Evolutionary conservation across 805 yeast genomes (phyloP), one percentile per base, ranked within the genome.

Genomic region (Hemisphaericaspora nanyangensis): DNA sequence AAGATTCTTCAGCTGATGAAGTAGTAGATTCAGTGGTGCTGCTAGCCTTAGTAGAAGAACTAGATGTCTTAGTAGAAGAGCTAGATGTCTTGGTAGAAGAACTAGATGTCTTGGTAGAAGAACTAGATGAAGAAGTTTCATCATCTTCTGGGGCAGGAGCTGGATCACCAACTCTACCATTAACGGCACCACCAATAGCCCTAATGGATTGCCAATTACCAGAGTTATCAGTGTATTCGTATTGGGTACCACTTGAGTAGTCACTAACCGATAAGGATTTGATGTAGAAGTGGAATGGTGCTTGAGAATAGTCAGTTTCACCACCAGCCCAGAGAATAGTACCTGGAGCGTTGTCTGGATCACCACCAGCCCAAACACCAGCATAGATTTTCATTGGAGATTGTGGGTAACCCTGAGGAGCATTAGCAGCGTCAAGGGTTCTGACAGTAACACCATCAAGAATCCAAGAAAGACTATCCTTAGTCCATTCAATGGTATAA

Each of bases 251-350:
- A 17, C 79, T 65, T 1, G 88, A 82, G 54, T 81, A 83, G 60
- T 83, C 89, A 17, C 79, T 67, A n/a, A 85, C 82, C 20, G 70
- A 57, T 31, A 87, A 53, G 4, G 72, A 65, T 52, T 80, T 67
- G 48, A 89, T 70, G 47, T 69, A 53, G 85, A 85, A 82, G 15
- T 78, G 54, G 60, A 80, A 86, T 37, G 93, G 91, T 19, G 79
- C 86, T 22, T 74, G 54, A 4, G 74, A 45, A 53, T 78, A 83
- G 54, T 85, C 81, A 11, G 88, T 79, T 15, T 49, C 42, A 40
- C 95, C 95, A 42, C 91, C 91, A 4, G 91, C 88, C 93, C 93
- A 84, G 52, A 77, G 78, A 41, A 84, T 82, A 2, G 90, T 82
- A 35, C 91, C 91, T 28, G 66, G 65, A 6, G 70, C 65, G 51